Evolutionary conservation across 129 eudicot genomes (phyloP), one percentile per base, ranked within the genome.

Genomic region (Pulicaria dysenterica): DNA sequence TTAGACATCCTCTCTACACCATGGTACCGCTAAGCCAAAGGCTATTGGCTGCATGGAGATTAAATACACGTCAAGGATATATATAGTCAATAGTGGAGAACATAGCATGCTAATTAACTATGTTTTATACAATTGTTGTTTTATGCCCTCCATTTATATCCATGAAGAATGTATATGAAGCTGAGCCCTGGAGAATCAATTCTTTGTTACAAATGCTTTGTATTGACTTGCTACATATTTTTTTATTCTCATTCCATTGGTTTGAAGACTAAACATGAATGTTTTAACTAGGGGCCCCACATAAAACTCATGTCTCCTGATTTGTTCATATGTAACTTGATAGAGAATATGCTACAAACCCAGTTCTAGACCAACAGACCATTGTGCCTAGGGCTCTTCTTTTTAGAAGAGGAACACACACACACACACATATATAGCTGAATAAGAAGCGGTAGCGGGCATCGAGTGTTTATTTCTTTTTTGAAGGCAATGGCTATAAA

Each of bases 251-350:
- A 7, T 17, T 70, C 54, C 51, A n/a, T 70, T 15, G 39, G 64
- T 41, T 41, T 53, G 5, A 69, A 53, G 37, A 53, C 74, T 51
- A 54, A 69, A 69, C 17, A 40, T 69, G 54, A 39, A 68, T 39
- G 31, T 24, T 24, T 24, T 24, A 24, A 24, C 13, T 2, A 4
- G 38, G 60, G 11, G 39, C 0, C 73, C 59, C 19, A 34, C 54
- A 42, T 36, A 24, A 34, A 56, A 71, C 45, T 56, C 55, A n/a
- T 72, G 67, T 34, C 55, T 43, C 45, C 56, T 72, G 16, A 58
- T 46, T 5, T 45, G 57, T 19, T 72, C 36, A 13, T 57, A 46
- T 15, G 14, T 72, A 44, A n/a, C 5, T 44, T 4, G 64, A 24
- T 24, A 24, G 31, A 24, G 31, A 24, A 24, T 24, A 24, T 24